Evolutionary conservation across 805 yeast species (phyloP).

Genomic region (Candida krabiensis): DNA sequence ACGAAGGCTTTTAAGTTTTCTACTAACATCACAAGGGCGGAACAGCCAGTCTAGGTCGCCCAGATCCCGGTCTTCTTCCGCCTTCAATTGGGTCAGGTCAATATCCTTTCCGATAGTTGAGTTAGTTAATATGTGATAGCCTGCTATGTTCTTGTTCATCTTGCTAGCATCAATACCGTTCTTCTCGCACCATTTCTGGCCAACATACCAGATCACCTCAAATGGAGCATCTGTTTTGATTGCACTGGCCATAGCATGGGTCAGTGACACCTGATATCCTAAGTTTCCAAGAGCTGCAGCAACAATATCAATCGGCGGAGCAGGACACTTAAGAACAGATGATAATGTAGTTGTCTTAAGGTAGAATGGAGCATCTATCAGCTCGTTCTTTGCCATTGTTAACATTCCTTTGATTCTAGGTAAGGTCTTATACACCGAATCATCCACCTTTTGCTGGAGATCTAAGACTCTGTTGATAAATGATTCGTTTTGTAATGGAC

Average conservation of each 20-base stretch:
- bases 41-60: conserved; percentile 48
- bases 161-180: conserved; percentile 41
- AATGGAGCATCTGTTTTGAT: conserved; percentile 91
- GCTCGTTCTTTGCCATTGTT: conserved; percentile 74
- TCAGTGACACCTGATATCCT: conserved; percentile 79
- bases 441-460: conserved; percentile 48
- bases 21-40: conserved; percentile 58
- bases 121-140: conserved; percentile 54
- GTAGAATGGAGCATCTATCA: conserved; percentile 69
- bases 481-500: conserved; percentile 64
- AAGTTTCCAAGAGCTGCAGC: conserved; percentile 81
- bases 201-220: conserved; percentile 71
- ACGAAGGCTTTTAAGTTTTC: conserved; percentile 58
- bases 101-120: conserved; percentile 35
- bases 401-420: conserved; percentile 92
- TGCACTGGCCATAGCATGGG: conserved; percentile 86
- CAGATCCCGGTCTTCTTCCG: conserved; percentile 23
- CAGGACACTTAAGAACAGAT: conserved; percentile 74
- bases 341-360: conserved; percentile 78
- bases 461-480: conserved; percentile 66
- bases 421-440: conserved; percentile 68
- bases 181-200: conserved; percentile 59
- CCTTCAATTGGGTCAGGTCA: conserved; percentile 31
- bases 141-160: conserved; percentile 52
- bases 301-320: conserved; percentile 72